Conservation (phyloP, 257 asterid species). For the Salvia rosmarinus region DNA sequence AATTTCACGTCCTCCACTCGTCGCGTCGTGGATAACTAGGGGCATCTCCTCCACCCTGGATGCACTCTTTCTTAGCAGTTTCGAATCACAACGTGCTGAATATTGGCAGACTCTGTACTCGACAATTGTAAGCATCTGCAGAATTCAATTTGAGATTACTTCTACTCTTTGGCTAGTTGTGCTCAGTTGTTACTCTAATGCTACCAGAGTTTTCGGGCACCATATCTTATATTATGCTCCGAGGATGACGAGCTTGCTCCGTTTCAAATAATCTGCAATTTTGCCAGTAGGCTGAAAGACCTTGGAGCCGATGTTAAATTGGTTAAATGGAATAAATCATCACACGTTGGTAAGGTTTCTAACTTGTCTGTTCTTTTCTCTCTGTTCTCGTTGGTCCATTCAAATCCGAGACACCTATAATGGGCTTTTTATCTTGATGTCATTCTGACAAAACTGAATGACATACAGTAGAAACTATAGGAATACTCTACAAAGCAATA, state of each 20-base stretch:
- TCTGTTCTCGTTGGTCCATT: background rate
- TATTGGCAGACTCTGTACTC: constrained; percentile 96
- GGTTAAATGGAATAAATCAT: constrained; percentile 78
- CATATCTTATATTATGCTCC: constrained; percentile 88
- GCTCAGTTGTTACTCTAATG: constrained; percentile 10
- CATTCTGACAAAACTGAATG: constrained; percentile 12
- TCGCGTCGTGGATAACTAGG: constrained; percentile 71
- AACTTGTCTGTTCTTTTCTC: background rate
- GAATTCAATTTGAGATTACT: background rate
- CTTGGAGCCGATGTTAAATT: constrained; percentile 81
- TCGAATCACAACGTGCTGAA: constrained; percentile 88
- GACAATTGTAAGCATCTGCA: constrained; percentile 63
- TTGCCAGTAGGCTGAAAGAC: constrained; percentile 67
- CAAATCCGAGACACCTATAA: background rate
- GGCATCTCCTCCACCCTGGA: constrained; percentile 80
- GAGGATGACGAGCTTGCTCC: constrained; percentile 98
- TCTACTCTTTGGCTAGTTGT: constrained; percentile 13
- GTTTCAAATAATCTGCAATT: constrained; percentile 61
- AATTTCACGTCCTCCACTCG: constrained; percentile 68
- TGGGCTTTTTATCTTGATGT: background rate
- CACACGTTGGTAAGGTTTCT: constrained; percentile 79
- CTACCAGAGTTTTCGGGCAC: constrained; percentile 78
- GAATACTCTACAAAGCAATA: no score
- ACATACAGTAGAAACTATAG: no score
- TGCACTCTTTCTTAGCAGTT: constrained; percentile 71